Evolutionary conservation across 257 asterid species (phyloP).

Genomic region (Coffea canephora): DNA sequence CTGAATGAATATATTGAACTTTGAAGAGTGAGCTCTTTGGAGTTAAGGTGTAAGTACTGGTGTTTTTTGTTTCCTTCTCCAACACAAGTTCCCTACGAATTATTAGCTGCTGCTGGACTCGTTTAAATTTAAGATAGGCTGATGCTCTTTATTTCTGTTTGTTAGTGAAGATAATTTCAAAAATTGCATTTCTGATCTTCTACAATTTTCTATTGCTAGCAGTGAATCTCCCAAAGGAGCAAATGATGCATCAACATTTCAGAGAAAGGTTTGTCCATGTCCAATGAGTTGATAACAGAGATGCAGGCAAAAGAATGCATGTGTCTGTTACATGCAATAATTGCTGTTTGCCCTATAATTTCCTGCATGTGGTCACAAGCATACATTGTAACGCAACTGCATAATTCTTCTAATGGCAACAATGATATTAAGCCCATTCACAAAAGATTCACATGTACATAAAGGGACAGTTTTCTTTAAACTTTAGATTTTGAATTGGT

Average conservation of each 20-base stretch:
- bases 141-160: background rate
- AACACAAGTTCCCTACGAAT: background rate
- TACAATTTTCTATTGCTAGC: constrained; percentile 35
- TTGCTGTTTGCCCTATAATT: background rate
- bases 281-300: constrained; percentile 7
- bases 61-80: background rate
- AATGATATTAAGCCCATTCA: too few relatives aligned
- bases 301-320: background rate
- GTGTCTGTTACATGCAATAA: background rate
- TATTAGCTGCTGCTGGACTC: background rate
- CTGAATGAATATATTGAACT: background rate
- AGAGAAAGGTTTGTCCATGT: constrained; percentile 78
- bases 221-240: constrained; percentile 99
- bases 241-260: constrained; percentile 95
- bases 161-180: background rate
- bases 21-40: background rate
- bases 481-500: background rate
- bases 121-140: background rate
- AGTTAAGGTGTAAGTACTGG: background rate
- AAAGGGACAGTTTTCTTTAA: background rate
- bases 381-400: background rate
- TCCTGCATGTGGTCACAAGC: background rate
- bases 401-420: background rate
- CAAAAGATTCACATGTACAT: background rate
- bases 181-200: constrained; percentile 11